Base-by-base conservation (phyloP, 108 stramenopile genomes). In the Seminavis robusta region DNA sequence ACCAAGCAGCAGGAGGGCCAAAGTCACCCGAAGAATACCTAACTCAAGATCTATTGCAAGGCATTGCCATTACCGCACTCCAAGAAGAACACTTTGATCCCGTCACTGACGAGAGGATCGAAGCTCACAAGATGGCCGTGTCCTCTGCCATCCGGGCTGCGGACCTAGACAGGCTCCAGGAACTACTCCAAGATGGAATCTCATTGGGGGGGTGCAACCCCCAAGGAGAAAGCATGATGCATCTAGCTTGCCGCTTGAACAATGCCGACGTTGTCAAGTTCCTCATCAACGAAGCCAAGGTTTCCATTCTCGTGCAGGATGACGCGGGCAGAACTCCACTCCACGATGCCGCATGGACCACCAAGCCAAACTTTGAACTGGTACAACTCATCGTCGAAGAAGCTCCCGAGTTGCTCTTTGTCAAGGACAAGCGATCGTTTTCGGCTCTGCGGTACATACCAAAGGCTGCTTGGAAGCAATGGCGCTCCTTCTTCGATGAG, bases 181-280 rank as follows among this genome's bases (percentile, higher is more conserved):
- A 61, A 20, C 40, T 79, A 3, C 42, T 50, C 29, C 50, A 65
- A 19, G 37, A 28, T 6, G 65, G 65, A 4, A n/a, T 34, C 19
- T 38, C 61, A 0, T 55, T 77, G 20, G 67, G 68, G 9, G 64
- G 68, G 0, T 43, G 73, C 59, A 84, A 84, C 47, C 33, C 44
- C 21, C 77, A 77, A 59, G 79, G 78, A 19, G 83, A 85, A 50
- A 65, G 61, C 15, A 42, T 85, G 21, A 40, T 85, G 37, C 83
- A 80, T 59, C 55, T 80, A 31, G 76, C 83, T 5, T 80, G 83
- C 34, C 69, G 80, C 5, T 54, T 74, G 25, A 66, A 70, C 13
- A 49, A 52, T 28, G 8, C 48, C 3, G 34, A 57, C 10, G 52
- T 76, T 10, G 71, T 76, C 10, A 31, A 55, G 15, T 67, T 69